Base-by-base conservation (phyloP, 306 rosid genomes). In the Rubus idaeus region DNA sequence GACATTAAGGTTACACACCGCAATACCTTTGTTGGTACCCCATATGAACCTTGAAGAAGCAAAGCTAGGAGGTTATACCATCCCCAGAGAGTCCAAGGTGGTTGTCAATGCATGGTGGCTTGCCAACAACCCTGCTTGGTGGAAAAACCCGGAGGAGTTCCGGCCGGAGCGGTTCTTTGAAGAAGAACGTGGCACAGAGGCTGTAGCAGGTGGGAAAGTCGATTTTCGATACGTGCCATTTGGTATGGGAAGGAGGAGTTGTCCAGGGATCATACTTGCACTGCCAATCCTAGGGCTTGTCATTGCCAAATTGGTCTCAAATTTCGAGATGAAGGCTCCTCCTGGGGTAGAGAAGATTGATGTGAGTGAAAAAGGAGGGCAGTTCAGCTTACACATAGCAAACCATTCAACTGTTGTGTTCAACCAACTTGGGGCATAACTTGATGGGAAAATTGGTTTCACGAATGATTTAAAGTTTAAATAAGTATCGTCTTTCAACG, bases 51-150 rank as follows among this genome's bases (percentile, higher is more conserved):
- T 93, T 20, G 90, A 93, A 68, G 95, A 91, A 73, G 96, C 93
- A 51, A 85, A 93, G 67, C 81, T 93, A 23, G 96, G 95, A 58
- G 88, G 83, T 5, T 88, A 79, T 57, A 89, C 70, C 16, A 88
- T 93, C 60, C 96, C 97, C 4, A 90, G 79, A 61, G 98, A 93
- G 80, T 88, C 91, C 0, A 93, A 93, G 86, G 96, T 93, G 46
- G 90, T 90, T 3, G 96, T 90, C 62, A 93, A 90, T 78, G 98
- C 96, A 1, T 93, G 98, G 97, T 90, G 96, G 96, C 86, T 93
- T 18, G 91, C 91, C 8, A 93, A 93, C 77, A 93, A 90, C 79
- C 98, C 96, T 0, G 57, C 56, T 9, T 90, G 96, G 94, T 93
- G 98, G 98, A 77, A 78, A 37, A 81, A 88, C 8, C 93, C 98